Percentiles rank a stretch among this genome's conserved stretches.
Conservation (phyloP, 495 filamentous ascomycete genomes). For the Chaetomium tenue region DNA sequence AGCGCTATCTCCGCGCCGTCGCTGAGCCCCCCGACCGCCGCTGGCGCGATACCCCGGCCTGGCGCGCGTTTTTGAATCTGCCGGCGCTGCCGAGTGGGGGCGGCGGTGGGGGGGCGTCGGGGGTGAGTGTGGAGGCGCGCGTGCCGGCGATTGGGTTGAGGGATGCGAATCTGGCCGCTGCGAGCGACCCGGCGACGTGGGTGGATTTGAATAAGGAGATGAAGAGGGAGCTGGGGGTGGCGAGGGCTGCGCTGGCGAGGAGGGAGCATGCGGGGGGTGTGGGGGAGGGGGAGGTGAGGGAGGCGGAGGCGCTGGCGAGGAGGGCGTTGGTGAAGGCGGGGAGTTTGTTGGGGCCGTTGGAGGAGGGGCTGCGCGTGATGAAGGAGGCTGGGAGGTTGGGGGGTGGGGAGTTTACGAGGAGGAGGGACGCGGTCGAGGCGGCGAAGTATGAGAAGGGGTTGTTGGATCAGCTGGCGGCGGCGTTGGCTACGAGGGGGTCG, state of each 20-base stretch:
- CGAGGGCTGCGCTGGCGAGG: slow-evolving; percentile 67
- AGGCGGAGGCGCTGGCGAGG: slow-evolving; percentile 80
- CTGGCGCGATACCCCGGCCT: slow-evolving; percentile 82
- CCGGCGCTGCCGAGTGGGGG: slow-evolving; percentile 39
- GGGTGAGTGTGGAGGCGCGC: slow-evolving; percentile 47
- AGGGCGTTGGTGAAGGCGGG: slow-evolving; percentile 72
- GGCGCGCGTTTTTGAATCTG: slow-evolving; percentile 84
- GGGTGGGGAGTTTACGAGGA: slow-evolving; percentile 81
- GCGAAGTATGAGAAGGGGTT: slow-evolving; percentile 83
- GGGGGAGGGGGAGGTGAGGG: slow-evolving; percentile 48
- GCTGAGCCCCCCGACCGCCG: slow-evolving; percentile 70
- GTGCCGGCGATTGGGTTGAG: slow-evolving; percentile 36
- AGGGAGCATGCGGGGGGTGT: slow-evolving; percentile 76
- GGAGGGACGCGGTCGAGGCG: slow-evolving; percentile 73
- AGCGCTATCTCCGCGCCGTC: slow-evolving; percentile 78
- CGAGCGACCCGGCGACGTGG: slow-evolving; percentile 80
- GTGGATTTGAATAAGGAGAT: slow-evolving; percentile 80
- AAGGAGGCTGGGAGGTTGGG: slow-evolving; percentile 55
- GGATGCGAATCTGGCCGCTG: slow-evolving; percentile 44
- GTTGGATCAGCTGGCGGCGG: slow-evolving; percentile 74
- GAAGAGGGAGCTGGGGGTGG: slow-evolving; percentile 79
- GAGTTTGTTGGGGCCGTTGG: slow-evolving; percentile 63
- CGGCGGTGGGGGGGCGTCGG: slow-evolving; percentile 34
- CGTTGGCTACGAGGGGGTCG: slow-evolving; percentile 55
- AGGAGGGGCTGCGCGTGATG: slow-evolving; percentile 64